These are phyloP conservation scores for Candida sonorensis DNA, from an alignment of 805 yeast genomes.

Conservation along the genomic window DNA sequence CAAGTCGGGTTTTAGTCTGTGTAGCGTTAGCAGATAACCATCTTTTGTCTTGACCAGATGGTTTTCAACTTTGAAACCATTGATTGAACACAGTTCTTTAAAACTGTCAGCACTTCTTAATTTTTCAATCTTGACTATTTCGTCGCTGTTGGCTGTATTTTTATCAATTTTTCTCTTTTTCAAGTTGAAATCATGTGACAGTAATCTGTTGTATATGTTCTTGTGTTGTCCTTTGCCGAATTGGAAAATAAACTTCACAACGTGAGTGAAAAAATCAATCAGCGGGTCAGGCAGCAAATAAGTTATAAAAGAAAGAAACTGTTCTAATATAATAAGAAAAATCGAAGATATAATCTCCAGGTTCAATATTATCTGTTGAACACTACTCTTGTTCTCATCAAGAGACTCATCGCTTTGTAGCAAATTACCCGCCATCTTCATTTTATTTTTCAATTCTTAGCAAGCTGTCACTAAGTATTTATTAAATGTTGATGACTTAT, in stretches of 20 bases:
- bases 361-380: constrained; percentile 3
- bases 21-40: constrained; percentile 68
- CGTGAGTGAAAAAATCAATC: constrained; percentile 15
- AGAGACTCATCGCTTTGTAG: too few species aligned
- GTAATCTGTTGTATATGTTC: too few species aligned
- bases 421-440: too few species aligned
- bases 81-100: constrained; percentile 57
- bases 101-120: constrained; percentile 46
- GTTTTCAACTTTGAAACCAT: constrained; percentile 67
- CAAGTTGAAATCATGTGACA: too few species aligned
- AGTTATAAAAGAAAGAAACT: constrained; percentile 19
- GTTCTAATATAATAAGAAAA: constrained; percentile 20
- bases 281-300: constrained; percentile 20
- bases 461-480: too few species aligned
- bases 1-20: constrained; percentile 44
- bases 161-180: too few species aligned
- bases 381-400: too few species aligned
- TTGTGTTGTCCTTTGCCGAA: constrained; percentile 4
- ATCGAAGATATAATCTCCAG: constrained; percentile 18
- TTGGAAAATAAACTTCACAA: constrained; percentile 15
- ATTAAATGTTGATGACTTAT: too few species aligned
- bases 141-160: too few species aligned
- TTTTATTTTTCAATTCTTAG: too few species aligned
- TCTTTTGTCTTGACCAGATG: constrained; percentile 75
- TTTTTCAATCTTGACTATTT: constrained; percentile 19